These are phyloP conservation scores for Zygotorulaspora sp. DNA, from an alignment of 805 yeast species.

Conservation along the genomic window DNA sequence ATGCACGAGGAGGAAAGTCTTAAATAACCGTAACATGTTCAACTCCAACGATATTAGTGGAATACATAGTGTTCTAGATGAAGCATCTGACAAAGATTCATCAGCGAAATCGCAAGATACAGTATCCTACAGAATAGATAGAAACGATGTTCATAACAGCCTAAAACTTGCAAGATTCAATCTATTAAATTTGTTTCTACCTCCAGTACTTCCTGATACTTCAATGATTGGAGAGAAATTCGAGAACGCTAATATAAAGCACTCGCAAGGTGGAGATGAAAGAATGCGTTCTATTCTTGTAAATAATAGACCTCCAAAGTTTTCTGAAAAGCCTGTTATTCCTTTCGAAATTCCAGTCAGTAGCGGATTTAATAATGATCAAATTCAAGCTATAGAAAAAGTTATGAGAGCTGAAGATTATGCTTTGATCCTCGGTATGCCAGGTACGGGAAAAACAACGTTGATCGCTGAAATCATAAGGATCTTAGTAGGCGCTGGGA, in stretches of 20 bases:
- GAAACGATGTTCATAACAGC: constrained; percentile 71
- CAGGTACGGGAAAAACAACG: constrained; percentile 96
- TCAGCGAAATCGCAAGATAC: constrained; percentile 35
- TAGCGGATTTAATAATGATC: constrained; percentile 60
- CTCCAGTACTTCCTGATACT: constrained; percentile 32
- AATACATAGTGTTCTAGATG: constrained; percentile 18
- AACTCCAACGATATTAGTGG: constrained; percentile 3
- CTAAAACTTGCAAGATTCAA: constrained; percentile 75
- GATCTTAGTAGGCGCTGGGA: constrained; percentile 50
- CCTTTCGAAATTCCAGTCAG: constrained; percentile 16
- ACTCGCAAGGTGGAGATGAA: constrained; percentile 37
- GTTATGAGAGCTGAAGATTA: constrained; percentile 68
- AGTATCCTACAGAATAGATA: constrained; percentile 62
- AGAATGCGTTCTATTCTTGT: constrained; percentile 35
- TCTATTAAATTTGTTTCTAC: constrained; percentile 59
- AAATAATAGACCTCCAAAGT: constrained; percentile 32
- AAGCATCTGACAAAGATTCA: constrained; percentile 7
- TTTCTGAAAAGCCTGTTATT: constrained; percentile 21
- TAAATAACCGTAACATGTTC: constrained; percentile 29
- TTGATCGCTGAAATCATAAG: constrained; percentile 74
- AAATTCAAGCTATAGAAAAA: constrained; percentile 59
- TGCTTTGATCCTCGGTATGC: constrained; percentile 88
- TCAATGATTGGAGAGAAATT: constrained; percentile 17
- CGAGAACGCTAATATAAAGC: constrained; percentile 14
- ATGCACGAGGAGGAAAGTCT: constrained; percentile 51